Base-by-base conservation (phyloP, 495 filamentous ascomycete species). In the Annulohypoxylon maeteangense region DNA sequence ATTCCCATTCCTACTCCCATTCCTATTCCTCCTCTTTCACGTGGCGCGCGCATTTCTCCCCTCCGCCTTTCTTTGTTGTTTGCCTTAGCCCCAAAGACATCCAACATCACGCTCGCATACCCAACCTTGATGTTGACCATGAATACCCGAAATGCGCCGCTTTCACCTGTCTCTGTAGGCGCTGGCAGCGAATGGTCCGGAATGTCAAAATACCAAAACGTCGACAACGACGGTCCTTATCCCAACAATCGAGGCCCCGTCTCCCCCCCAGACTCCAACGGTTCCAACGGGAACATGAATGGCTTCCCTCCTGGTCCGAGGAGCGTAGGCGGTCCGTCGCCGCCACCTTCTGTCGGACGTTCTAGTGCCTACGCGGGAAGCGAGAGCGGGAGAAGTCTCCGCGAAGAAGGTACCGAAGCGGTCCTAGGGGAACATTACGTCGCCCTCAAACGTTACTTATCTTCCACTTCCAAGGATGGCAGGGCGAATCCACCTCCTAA, bases 111-210 rank as follows among this genome's bases (percentile, higher is more conserved):
- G 74, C 68, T 50, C 63, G 70, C 74, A 75, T 67, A 81, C 66
- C 55, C 62, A 31, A 18, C 34, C 34, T 31, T 34, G 38, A 25
- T 27, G 23, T 31, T 34, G 54, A 72, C 72, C 71, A 85, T 85
- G 82, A 84, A 81, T 75, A 79, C 77, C 66, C 82, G 82, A 75
- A 83, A 85, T 85, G 82, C 83, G 76, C 90, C 92, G 68, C 88
- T 94, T 81, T 95, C 93, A 78, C 93, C 93, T 77, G 89, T 92
- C 78, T 95, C 93, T 78, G 70, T 87, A 86, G 88, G 90, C 75
- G 90, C 88, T 76, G 88, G 90, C 71, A 96, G 90, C 81, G 93
- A 97, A 80, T 97, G 93, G 93, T 94, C 93, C 22, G 91, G 89
- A 54, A 87, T 91, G 67, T 88, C 89, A 53, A 87, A 88, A 74